A percentile compares a stretch with the other conserved stretches of the same genome.
Conservation (phyloP, 257 asterid genomes). For the Nicotiana noctiflora region DNA sequence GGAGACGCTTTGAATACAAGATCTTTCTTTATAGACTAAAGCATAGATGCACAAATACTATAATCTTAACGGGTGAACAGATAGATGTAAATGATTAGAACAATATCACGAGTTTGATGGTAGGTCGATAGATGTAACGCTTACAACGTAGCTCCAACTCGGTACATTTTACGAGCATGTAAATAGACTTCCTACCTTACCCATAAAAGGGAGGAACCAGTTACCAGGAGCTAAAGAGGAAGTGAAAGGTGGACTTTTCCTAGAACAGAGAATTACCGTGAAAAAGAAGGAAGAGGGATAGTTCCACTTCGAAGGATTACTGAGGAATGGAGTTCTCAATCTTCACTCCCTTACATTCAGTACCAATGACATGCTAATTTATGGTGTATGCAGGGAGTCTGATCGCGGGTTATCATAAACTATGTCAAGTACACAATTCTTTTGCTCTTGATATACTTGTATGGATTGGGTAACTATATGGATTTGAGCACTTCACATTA, state of each 20-base stretch:
- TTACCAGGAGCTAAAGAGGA: neutral
- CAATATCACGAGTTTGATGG: neutral
- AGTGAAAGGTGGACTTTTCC: neutral
- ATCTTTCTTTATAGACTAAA: slow-evolving; percentile 3
- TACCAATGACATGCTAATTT: neutral
- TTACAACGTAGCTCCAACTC: neutral
- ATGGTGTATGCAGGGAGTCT: neutral
- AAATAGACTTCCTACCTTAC: neutral
- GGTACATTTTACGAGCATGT: neutral
- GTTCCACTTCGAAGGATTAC: neutral
- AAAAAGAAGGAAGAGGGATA: neutral
- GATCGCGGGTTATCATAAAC: neutral
- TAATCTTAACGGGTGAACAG: neutral
- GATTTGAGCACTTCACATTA: neutral
- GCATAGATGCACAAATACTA: neutral
- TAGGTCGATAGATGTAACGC: neutral
- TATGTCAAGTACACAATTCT: neutral
- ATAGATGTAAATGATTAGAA: neutral
- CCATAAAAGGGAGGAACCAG: neutral
- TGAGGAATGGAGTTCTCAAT: neutral
- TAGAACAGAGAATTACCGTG: neutral
- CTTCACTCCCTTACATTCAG: neutral
- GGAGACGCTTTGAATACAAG: neutral
- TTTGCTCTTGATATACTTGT: neutral
- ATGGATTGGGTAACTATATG: neutral